Evolutionary conservation across 805 yeast species (phyloP), one percentile per base, ranked within the genome.

Genomic region (Tetrapisispora namnaoensis): DNA sequence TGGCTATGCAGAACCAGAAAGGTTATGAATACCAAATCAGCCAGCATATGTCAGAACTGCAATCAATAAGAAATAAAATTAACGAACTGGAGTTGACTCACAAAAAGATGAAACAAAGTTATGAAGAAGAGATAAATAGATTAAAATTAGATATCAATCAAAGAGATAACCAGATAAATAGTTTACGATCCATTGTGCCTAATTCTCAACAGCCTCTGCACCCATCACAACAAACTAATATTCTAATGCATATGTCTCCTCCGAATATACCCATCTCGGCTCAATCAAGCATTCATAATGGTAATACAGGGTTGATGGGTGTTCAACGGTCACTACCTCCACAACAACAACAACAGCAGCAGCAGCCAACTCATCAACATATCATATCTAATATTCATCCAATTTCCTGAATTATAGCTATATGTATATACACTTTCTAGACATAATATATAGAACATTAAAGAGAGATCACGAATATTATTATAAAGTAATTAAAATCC

Each of bases 21-120:
- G 96, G 90, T 65, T 86, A 81, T 58, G 98, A 91, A 68, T 73
- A 83, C 58, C 90, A 90, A 65, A 82, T 88, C 64, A 83, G 79
- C 63, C 97, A 90, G 70, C 97, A 91, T 69, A 82, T 88, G 49
- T 85, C 83, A 47, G 99, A 93, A 68, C 82, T 91, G 78, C 90
- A 89, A 63, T 95, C 86, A 65, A 89, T 91, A 50, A 79, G 96
- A 61, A 95, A 89, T 62, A 87, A 96, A 11, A 95, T 91, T 28
- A 89, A 83, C 63, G 98, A 93, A 65, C 77, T 91, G 60, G 97
- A 91, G 67, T 78, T 83, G 77, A 91, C 95, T 37, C 98, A 91
- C 71, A 77, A 95, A 58, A 86, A 87, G 64, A 86, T 93, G 77
- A 90, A 91, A 70, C 97, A 91, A 62, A 89, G 90, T 43, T 93